phyloP scores from a whole-genome alignment of 345 rosid species.

The Anastatica hierochuntica region DNA sequence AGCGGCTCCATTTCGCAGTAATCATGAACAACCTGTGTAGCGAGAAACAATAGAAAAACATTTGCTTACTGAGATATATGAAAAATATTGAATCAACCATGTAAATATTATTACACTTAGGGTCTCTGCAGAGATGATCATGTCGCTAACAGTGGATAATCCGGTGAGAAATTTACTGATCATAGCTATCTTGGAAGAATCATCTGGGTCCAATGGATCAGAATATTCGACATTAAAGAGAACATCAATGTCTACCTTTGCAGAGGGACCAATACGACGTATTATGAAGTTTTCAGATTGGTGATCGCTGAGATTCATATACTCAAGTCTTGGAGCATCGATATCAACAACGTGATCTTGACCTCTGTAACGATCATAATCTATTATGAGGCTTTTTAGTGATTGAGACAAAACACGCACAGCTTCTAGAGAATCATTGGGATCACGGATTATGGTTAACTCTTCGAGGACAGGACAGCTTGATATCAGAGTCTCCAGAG shows the following conservation, averaged over 20 bases:
- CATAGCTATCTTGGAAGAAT: constrained; percentile 11
- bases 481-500: constrained; percentile 12
- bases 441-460: constrained; percentile 5
- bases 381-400: not conserved
- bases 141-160: constrained; percentile 6
- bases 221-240: not conserved
- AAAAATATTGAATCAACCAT: not conserved
- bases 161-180: constrained; percentile 3
- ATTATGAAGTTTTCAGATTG: constrained; percentile 11
- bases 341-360: not conserved
- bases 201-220: not conserved
- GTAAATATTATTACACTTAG: not conserved
- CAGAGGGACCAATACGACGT: constrained; percentile 6
- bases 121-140: constrained; percentile 8
- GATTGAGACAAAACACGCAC: constrained; percentile 14
- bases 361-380: not conserved
- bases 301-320: constrained; percentile 10
- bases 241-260: constrained; percentile 15
- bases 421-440: constrained; percentile 6
- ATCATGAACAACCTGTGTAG: constrained; percentile 13
- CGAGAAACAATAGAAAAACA: not conserved
- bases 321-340: constrained; percentile 18
- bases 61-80: not conserved
- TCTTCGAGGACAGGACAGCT: constrained; percentile 14
- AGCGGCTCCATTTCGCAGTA: constrained; percentile 6